Conservation (phyloP, 805 yeast genomes). For the Wickerhamiella shivajii region DNA sequence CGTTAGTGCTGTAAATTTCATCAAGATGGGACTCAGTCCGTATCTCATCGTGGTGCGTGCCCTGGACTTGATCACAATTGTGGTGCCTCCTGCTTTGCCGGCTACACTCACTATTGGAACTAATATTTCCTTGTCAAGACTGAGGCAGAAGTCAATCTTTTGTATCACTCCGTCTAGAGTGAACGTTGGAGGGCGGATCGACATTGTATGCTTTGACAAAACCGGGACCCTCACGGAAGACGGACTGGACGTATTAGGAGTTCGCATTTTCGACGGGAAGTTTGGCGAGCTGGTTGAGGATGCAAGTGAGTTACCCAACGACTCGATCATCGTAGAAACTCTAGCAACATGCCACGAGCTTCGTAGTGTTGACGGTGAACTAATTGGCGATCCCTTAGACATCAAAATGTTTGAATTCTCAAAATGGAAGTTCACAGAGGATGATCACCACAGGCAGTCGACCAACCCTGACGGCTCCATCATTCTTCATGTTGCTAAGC, state of each 20-base stretch:
- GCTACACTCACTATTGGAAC: conserved; percentile 96
- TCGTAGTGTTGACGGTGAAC: conserved; percentile 57
- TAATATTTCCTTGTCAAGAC: conserved; percentile 70
- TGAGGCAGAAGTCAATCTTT: conserved; percentile 54
- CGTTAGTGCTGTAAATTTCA: conserved; percentile 69
- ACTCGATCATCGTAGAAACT: conserved; percentile 14
- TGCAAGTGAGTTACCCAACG: conserved; percentile 13
- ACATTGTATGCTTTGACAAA: conserved; percentile 84
- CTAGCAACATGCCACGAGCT: conserved; percentile 80
- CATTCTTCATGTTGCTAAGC: conserved; percentile 32
- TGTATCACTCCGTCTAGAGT: conserved; percentile 92
- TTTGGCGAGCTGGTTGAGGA: conserved; percentile 14
- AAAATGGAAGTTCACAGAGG: conserved; percentile 61
- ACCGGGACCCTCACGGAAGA: conserved; percentile 97
- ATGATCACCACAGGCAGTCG: conserved; percentile 22
- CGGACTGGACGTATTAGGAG: conserved; percentile 73
- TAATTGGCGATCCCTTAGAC: conserved; percentile 91
- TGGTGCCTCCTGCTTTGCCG: conserved; percentile 97
- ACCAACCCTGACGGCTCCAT: conserved; percentile 6
- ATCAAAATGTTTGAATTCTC: conserved; percentile 87
- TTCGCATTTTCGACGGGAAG: conserved; percentile 28
- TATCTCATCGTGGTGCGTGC: conserved; percentile 72
- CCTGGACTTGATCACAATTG: conserved; percentile 85
- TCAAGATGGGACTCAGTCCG: conserved; percentile 56
- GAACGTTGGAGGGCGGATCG: conserved; percentile 90